phyloP scores from a whole-genome alignment of 305 asterid species.

The Coffea humblotiana region DNA sequence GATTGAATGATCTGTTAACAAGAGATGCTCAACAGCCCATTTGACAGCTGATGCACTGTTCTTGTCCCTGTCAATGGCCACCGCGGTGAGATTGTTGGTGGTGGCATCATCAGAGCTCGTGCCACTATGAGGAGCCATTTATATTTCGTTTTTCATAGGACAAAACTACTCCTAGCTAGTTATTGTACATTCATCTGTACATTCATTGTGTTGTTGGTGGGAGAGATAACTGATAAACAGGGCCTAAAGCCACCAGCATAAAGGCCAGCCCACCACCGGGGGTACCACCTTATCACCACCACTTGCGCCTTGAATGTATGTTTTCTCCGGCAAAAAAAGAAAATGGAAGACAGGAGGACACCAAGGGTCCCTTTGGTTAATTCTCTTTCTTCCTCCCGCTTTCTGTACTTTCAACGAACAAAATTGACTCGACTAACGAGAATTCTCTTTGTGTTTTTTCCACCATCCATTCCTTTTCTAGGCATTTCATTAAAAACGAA shows the following conservation, averaged over 20 bases:
- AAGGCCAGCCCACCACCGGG: not conserved
- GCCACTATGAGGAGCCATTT: constrained; percentile 6
- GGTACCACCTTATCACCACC: constrained; percentile 1
- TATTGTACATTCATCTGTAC: not conserved
- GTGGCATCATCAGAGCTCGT: not conserved
- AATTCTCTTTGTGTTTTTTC: not conserved
- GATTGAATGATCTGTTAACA: constrained; percentile 29
- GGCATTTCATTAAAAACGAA: too few species aligned
- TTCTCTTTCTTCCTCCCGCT: not conserved
- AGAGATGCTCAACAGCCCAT: constrained; percentile 69
- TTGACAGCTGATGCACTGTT: constrained; percentile 46
- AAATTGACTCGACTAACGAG: not conserved
- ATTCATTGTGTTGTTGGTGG: not conserved
- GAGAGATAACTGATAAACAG: not conserved
- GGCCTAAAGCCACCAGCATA: constrained; percentile 6
- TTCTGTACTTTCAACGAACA: constrained; percentile 10
- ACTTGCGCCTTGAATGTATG: not conserved
- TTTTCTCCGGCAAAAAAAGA: constrained; percentile 6
- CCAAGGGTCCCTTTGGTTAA: not conserved
- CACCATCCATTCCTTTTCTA: not conserved
- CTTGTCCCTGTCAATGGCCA: constrained; percentile 66
- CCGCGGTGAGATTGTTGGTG: constrained; percentile 31
- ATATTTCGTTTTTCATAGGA: not conserved
- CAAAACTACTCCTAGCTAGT: not conserved
- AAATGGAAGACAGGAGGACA: constrained; percentile 2